A percentile compares a stretch with the other conserved stretches of the same genome.
Conservation (phyloP, 805 yeast species). For the Saturnispora besseyi region DNA sequence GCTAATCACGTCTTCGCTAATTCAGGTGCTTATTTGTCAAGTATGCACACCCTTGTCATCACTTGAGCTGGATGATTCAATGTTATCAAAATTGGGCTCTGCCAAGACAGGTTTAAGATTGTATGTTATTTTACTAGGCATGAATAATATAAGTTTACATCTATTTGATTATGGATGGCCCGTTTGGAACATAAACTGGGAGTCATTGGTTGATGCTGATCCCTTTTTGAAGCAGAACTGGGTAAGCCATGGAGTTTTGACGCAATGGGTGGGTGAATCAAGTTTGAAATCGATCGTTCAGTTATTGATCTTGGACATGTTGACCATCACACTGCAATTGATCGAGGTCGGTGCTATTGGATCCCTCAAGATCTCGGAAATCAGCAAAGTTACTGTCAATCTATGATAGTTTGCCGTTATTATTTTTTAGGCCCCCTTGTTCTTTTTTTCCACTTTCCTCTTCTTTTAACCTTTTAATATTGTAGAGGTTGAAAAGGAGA, state of each 20-base stretch:
- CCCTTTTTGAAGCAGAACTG: neutral
- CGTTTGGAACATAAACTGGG: neutral
- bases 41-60: neutral
- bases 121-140: neutral
- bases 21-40: neutral
- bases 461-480: neutral
- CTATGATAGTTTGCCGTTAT: neutral
- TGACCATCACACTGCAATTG: neutral
- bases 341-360: neutral
- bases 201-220: neutral
- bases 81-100: neutral
- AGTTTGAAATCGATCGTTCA: neutral
- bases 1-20: neutral
- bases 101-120: conserved; percentile 2
- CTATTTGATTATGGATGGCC: neutral
- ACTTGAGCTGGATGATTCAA: neutral
- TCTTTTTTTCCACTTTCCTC: neutral
- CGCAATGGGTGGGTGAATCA: conserved; percentile 4
- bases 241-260: conserved; percentile 1
- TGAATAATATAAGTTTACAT: neutral
- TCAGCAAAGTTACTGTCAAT: neutral
- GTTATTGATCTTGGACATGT: neutral
- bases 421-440: neutral
- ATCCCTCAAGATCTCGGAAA: neutral
- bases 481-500: neutral